Conservation (phyloP, 2,329 filamentous ascomycete species). For the Aspergillus sclerotialis region DNA sequence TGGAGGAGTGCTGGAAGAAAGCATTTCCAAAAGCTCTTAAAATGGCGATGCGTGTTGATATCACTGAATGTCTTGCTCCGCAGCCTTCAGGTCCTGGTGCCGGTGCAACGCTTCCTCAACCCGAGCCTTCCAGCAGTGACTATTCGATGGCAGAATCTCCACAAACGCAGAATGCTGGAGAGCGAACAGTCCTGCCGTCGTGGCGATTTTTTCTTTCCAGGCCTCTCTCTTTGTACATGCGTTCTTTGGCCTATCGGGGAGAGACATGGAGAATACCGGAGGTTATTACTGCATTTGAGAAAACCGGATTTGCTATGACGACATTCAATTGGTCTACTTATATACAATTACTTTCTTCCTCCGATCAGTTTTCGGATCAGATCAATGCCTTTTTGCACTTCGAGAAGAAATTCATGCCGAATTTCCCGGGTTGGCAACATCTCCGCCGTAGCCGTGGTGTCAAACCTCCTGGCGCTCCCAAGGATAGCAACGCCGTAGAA, state of each 20-base stretch:
- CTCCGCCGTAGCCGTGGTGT: slow-evolving; percentile 27
- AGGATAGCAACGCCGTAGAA: slow-evolving; percentile 27
- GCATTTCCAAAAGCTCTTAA: slow-evolving; percentile 49
- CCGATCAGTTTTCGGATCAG: slow-evolving; percentile 50
- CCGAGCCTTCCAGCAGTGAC: slow-evolving; percentile 2
- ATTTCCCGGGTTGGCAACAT: slow-evolving; percentile 66
- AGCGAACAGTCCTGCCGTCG: slow-evolving; percentile 22
- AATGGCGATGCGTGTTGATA: slow-evolving; percentile 30
- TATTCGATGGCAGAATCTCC: slow-evolving; percentile 3
- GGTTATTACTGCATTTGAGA: slow-evolving; percentile 50
- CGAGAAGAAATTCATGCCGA: slow-evolving; percentile 69
- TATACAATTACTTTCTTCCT: slow-evolving; percentile 59
- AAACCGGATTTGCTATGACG: slow-evolving; percentile 65
- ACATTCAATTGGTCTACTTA: slow-evolving; percentile 75
- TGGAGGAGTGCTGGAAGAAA: slow-evolving; percentile 61
- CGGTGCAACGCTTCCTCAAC: slow-evolving; percentile 8
- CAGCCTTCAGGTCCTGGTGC: slow-evolving; percentile 3
- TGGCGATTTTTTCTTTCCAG: slow-evolving; percentile 44
- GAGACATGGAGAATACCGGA: slow-evolving; percentile 46
- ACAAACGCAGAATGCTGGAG: background rate
- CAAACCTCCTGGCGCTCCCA: slow-evolving; percentile 21
- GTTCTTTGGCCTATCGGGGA: slow-evolving; percentile 46
- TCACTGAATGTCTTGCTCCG: slow-evolving; percentile 14
- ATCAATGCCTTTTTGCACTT: slow-evolving; percentile 61
- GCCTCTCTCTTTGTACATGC: slow-evolving; percentile 47